phyloP scores from a whole-genome alignment of 2,329 filamentous ascomycete species.

The Aaosphaeria pasadenensis region DNA sequence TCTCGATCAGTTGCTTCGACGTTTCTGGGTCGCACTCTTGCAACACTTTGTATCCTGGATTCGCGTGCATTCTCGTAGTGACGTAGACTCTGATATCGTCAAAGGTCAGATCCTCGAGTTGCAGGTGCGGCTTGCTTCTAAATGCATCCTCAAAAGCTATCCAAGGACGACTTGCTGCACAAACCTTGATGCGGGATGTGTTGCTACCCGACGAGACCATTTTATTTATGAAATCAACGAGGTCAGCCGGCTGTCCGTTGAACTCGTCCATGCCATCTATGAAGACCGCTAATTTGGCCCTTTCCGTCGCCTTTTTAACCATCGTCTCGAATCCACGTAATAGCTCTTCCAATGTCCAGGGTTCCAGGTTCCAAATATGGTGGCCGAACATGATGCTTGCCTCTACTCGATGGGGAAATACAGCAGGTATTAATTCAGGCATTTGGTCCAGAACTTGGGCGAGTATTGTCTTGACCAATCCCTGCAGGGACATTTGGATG shows the following conservation, averaged over 20 bases:
- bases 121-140: neutral
- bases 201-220: neutral
- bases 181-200: neutral
- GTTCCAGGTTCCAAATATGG: neutral
- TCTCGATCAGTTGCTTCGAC: neutral
- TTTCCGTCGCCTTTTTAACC: neutral
- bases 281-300: slow-evolving; percentile 10
- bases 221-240: neutral
- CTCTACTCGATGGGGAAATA: slow-evolving; percentile 1
- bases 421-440: neutral
- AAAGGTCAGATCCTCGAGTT: neutral
- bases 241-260: neutral
- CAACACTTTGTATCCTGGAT: neutral
- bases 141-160: neutral
- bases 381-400: neutral
- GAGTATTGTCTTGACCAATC: neutral
- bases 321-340: neutral
- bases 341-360: slow-evolving; percentile 1
- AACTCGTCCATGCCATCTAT: slow-evolving; percentile 15
- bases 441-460: neutral
- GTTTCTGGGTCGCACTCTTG: neutral
- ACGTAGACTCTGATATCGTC: neutral
- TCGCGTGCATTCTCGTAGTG: neutral
- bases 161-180: neutral
- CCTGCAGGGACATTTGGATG: slow-evolving; percentile 1